These are phyloP conservation scores for Wickerhamiella spandovensis DNA, from an alignment of 805 yeast species.

Conservation along the genomic window DNA sequence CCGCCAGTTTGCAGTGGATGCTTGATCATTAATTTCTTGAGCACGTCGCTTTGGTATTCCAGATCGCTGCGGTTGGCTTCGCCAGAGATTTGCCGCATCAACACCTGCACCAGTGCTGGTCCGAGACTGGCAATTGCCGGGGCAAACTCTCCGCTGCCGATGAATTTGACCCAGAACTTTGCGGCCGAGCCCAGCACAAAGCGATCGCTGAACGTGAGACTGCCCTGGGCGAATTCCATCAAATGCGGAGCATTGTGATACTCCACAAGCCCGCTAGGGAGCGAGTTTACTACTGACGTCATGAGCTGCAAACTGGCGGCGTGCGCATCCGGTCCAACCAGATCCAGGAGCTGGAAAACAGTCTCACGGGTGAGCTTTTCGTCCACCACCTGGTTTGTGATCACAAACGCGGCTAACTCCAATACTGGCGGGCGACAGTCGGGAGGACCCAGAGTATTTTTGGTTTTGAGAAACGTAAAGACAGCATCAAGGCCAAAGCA, in stretches of 20 bases:
- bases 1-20: slow-evolving; percentile 8
- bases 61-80: slow-evolving; percentile 32
- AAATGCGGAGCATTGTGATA: slow-evolving; percentile 15
- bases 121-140: slow-evolving; percentile 22
- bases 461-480: slow-evolving; percentile 29
- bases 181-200: slow-evolving; percentile 40
- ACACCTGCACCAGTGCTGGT: slow-evolving; percentile 22
- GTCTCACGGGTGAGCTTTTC: not conserved
- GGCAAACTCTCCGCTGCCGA: slow-evolving; percentile 16
- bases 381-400: slow-evolving; percentile 13
- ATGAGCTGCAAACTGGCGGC: slow-evolving; percentile 21
- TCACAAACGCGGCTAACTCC: slow-evolving; percentile 21
- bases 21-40: slow-evolving; percentile 25
- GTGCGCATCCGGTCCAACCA: slow-evolving; percentile 17
- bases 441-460: slow-evolving; percentile 18
- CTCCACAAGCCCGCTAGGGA: slow-evolving; percentile 9
- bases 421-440: slow-evolving; percentile 16
- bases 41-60: slow-evolving; percentile 29
- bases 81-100: slow-evolving; percentile 31
- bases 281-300: slow-evolving; percentile 13
- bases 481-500: slow-evolving; percentile 34
- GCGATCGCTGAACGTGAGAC: slow-evolving; percentile 37
- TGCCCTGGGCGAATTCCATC: slow-evolving; percentile 27
- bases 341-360: not conserved
- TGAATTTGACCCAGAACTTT: slow-evolving; percentile 41